Base-by-base conservation (phyloP, 768 basidiomycete genomes). In the Pulveroboletus sp. region DNA sequence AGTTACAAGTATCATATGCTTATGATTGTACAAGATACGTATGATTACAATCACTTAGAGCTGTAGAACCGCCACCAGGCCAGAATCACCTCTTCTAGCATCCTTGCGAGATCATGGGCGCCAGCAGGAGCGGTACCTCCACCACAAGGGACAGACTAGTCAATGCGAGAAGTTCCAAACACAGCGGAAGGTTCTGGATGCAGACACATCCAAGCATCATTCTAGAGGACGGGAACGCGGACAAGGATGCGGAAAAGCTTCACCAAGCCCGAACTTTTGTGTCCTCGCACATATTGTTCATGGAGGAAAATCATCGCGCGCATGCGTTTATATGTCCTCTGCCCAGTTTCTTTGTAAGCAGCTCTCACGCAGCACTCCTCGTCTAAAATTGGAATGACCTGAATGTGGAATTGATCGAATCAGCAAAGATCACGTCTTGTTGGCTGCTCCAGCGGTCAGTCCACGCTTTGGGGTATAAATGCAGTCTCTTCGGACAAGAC, bases 181-280 rank as follows among this genome's bases (percentile, higher is more conserved):
- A 62, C 53, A 59, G 56, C 56, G 60, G 60, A 67, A 60, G 56
- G 68, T 40, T 71, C 71, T 57, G 64, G 59, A 55, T 65, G 60
- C 46, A n/a, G 31, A 29, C 51, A 65, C 65, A 66, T 72, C 69
- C 72, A 47, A 68, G 3, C 67, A 49, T 81, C 61, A 53, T 33
- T 90, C 78, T 89, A 76, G 87, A 78, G 81, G 85, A 90, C 87
- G 86, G 87, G 87, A 90, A 92, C 90, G 90, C 90, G 90, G 85
- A 80, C 88, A 80, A 82, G 87, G 82, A 90, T 80, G 79, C 82
- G 85, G 84, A 79, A 77, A 70, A 78, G 80, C 81, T 85, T 75
- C 66, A 71, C 85, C 88, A 65, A 77, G 90, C 80, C 86, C 90
- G 90, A 92, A 91, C 90, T 92, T 88, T 87, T 80, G 66, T 82